Evolutionary conservation across 202 grass and related monocot species (phyloP).

Genomic region (Eragrostis tef): DNA sequence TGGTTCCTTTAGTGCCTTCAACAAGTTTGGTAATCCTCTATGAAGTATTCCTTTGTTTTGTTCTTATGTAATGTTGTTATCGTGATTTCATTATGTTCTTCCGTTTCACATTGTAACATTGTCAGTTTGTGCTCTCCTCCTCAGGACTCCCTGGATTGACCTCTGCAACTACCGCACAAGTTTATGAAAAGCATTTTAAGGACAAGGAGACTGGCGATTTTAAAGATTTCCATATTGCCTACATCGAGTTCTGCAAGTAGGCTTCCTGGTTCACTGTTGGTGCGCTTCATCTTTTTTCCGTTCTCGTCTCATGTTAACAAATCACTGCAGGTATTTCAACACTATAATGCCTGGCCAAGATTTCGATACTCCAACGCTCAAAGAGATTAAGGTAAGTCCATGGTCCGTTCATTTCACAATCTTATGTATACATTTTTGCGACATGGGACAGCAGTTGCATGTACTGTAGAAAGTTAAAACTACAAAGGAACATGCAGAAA

Average conservation of each 20-base stretch:
- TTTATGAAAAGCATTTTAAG: conserved; percentile 58
- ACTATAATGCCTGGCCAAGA: conserved; percentile 70
- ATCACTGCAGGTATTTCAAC: conserved; percentile 65
- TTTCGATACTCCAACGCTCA: conserved; percentile 34
- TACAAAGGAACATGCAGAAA: not conserved
- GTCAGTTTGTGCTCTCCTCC: conserved; percentile 19
- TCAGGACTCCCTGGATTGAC: conserved; percentile 59
- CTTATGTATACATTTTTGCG: not conserved
- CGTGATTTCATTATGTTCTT: conserved; percentile 13
- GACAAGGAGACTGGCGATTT: not conserved
- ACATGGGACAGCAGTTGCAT: not conserved
- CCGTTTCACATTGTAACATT: not conserved
- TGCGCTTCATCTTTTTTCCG: not conserved
- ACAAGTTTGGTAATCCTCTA: conserved; percentile 57
- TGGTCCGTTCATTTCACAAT: not conserved
- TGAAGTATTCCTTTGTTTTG: conserved; percentile 20
- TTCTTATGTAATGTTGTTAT: not conserved
- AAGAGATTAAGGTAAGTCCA: conserved; percentile 37
- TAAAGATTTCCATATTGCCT: conserved; percentile 50
- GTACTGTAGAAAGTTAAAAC: not conserved
- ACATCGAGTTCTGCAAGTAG: conserved; percentile 79
- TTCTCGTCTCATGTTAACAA: not conserved
- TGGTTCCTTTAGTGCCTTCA: conserved; percentile 49
- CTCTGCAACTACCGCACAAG: conserved; percentile 39
- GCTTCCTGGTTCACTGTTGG: not conserved